Percentiles rank a stretch among this genome's conserved stretches.
Evolutionary conservation across 805 yeast species (phyloP).

Genomic region (Lipomyces sp.): DNA sequence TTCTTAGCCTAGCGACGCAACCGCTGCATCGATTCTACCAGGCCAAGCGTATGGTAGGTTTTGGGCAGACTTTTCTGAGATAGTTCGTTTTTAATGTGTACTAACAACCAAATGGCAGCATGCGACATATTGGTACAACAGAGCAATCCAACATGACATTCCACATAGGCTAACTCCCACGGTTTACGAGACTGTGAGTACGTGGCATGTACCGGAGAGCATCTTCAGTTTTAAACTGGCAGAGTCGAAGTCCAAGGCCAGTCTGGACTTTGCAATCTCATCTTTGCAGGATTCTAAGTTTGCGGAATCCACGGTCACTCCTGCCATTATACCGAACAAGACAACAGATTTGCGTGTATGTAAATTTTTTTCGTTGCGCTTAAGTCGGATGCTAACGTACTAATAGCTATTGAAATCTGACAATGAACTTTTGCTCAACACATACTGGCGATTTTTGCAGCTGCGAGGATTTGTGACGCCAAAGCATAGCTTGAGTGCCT

Average conservation of each 20-base stretch:
- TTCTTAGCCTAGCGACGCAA: constrained; percentile 64
- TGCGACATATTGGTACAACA: constrained; percentile 55
- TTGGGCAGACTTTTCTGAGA: not conserved
- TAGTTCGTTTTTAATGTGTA: not conserved
- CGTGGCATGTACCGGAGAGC: constrained; percentile 34
- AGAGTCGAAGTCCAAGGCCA: constrained; percentile 26
- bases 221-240: constrained; percentile 31
- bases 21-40: constrained; percentile 82
- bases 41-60: constrained; percentile 36
- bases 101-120: constrained; percentile 18
- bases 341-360: not conserved
- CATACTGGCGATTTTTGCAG: constrained; percentile 21
- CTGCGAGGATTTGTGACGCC: constrained; percentile 24
- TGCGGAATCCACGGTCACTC: constrained; percentile 32
- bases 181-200: constrained; percentile 43
- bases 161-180: constrained; percentile 57
- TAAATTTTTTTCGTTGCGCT: not conserved
- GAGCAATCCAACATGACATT: constrained; percentile 41
- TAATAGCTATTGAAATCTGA: constrained; percentile 7
- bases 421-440: constrained; percentile 14
- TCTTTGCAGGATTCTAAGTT: constrained; percentile 39
- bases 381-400: constrained; percentile 31
- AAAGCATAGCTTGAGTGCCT: constrained; percentile 26
- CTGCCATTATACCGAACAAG: constrained; percentile 4
- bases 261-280: constrained; percentile 36